phyloP scores from a whole-genome alignment of 1,139 yeast genomes.

The Oligophagozyma castellii region DNA sequence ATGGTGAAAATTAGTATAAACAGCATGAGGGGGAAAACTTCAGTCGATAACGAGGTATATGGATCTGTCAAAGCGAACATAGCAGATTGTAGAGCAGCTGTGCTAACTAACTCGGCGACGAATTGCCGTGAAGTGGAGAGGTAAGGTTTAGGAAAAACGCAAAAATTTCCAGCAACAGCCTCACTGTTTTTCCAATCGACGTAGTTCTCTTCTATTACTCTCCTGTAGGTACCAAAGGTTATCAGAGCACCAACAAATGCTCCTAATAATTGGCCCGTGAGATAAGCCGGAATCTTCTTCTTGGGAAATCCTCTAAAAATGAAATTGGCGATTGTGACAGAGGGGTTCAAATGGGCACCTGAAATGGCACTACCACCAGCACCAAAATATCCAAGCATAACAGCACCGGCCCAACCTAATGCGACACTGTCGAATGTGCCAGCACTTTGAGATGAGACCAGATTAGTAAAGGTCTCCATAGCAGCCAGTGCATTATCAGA shows the following conservation, averaged over 20 bases:
- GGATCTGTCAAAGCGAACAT: conserved; percentile 37
- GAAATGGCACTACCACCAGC: conserved; percentile 32
- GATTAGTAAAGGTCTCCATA: conserved; percentile 9
- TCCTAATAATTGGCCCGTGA: conserved; percentile 30
- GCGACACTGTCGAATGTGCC: conserved; percentile 32
- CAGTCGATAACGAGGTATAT: conserved; percentile 32
- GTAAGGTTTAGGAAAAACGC: conserved; percentile 32
- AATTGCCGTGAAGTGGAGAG: conserved; percentile 32
- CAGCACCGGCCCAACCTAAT: conserved; percentile 39
- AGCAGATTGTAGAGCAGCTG: conserved; percentile 32
- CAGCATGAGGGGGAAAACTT: conserved; percentile 32
- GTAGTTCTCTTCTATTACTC: conserved; percentile 15
- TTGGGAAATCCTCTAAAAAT: conserved; percentile 31
- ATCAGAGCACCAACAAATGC: conserved; percentile 29
- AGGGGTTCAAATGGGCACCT: conserved; percentile 34
- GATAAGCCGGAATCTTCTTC: conserved; percentile 29
- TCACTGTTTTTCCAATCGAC: conserved; percentile 18
- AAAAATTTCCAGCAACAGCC: conserved; percentile 28
- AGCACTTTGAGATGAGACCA: conserved; percentile 18
- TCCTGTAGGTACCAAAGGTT: conserved; percentile 26
- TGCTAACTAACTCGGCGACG: conserved; percentile 31
- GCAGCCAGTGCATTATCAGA: conserved; percentile 6
- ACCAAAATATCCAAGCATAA: conserved; percentile 32
- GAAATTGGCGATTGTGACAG: conserved; percentile 29
- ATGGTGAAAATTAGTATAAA: conserved; percentile 31